Conservation (phyloP, 139 green algal species). For the Desmodesmus armatus region DNA sequence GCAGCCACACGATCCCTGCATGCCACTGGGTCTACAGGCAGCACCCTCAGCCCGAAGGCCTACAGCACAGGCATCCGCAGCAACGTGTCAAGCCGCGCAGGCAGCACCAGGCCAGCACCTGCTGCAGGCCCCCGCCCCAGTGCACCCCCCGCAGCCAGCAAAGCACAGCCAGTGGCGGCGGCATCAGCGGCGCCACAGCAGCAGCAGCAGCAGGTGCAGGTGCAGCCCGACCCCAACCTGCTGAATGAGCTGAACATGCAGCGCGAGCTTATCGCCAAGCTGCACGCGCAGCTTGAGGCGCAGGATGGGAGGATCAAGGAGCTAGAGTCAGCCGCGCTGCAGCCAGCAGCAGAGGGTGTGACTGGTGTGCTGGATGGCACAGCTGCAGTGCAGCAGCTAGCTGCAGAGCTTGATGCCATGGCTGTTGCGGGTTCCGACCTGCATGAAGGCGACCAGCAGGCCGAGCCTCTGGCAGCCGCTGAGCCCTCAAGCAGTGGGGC, state of each 20-base stretch:
- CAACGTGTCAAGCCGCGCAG: no score
- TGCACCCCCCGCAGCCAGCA: not conserved
- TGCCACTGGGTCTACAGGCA: not conserved
- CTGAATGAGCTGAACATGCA: slow-evolving; percentile 60
- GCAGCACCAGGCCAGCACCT: not conserved
- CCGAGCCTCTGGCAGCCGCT: no score
- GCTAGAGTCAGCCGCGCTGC: not conserved
- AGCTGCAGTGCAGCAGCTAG: not conserved
- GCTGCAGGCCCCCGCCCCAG: not conserved
- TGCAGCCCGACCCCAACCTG: not conserved
- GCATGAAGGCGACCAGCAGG: no score
- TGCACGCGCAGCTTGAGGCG: slow-evolving; percentile 49
- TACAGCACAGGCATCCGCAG: not conserved
- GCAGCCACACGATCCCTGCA: not conserved
- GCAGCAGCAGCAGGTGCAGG: slow-evolving; percentile 35
- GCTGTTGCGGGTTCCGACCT: not conserved
- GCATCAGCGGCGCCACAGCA: slow-evolving; percentile 4
- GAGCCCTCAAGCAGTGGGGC: no score
- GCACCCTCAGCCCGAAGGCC: not conserved
- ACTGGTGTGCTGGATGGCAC: not conserved
- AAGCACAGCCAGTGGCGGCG: slow-evolving; percentile 14
- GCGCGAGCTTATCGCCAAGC: slow-evolving; percentile 49
- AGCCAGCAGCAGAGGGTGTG: not conserved
- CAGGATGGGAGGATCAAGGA: not conserved
- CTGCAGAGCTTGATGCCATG: not conserved